Base-by-base conservation (phyloP, 805 yeast genomes). In the Wickerhamomyces queroliae region DNA sequence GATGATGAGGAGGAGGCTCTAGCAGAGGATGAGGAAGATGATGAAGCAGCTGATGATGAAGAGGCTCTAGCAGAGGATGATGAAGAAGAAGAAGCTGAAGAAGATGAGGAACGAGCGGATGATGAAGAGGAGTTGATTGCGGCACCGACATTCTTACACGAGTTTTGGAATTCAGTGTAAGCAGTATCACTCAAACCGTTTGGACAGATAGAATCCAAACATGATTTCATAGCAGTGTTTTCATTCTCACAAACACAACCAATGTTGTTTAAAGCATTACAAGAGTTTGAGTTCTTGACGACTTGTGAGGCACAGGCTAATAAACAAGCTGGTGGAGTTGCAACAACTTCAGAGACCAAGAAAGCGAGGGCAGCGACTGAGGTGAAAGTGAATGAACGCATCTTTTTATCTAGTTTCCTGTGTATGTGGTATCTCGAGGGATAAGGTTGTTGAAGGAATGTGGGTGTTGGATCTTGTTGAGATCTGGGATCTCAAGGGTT, bases 301-400 rank as follows among this genome's bases (percentile, higher is more conserved):
- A 83, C 90, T 54, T 76, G 72, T 41, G 87, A 74, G 43, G 85
- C 91, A 75, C 96, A 88, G 30, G 95, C 95, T 61, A 89, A 70
- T 49, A 89, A 66, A 70, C 96, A 89, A 28, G 96, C 96, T 44
- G 96, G 96, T 37, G 96, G 93, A 40, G 91, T 70, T 39, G 85
- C 74, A 23, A 72, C 71, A 33, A 41, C 58, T 31, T 44, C 30
- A 18, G 35, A 20, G 29, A 50, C 43, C 15, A 53, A 43, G 15
- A 47, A 37, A 17, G 55, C 48, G n/a, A 49, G 13, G 33, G 44
- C 35, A 30, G 48, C 46, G 22, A 46, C 32, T 19, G 47, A 19
- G 10, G 49, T 29, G 37, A 46, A 23, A 5, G 43, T 42, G 38
- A 27, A 39, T 13, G 44, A 26, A 28, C 36, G 47, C 50, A 47